Conservation (phyloP, 768 basidiomycete species). For the Kockovaella imperatae region DNA sequence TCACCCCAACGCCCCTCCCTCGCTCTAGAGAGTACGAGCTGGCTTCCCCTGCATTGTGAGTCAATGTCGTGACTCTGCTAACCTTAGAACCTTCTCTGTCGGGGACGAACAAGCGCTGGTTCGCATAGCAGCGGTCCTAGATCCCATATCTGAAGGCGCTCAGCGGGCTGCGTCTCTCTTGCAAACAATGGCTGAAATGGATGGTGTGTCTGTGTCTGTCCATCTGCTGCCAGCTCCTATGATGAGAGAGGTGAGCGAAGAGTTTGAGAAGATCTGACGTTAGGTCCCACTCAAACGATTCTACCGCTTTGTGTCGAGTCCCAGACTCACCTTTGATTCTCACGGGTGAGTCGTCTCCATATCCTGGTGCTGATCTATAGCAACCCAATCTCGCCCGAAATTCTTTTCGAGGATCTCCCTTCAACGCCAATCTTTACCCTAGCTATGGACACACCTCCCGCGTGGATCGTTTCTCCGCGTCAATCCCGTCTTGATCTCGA, state of each 20-base stretch:
- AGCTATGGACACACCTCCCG: conserved; percentile 78
- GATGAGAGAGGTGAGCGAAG: conserved; percentile 57
- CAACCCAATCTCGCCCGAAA: conserved; percentile 48
- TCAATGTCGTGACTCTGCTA: not conserved
- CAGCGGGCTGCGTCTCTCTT: conserved; percentile 49
- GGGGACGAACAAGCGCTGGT: conserved; percentile 65
- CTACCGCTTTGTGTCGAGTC: conserved; percentile 68
- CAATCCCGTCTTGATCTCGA: conserved; percentile 87
- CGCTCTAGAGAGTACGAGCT: conserved; percentile 56
- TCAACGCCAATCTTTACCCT: conserved; percentile 84
- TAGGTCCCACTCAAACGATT: conserved; percentile 87
- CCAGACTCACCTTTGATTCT: conserved; percentile 57
- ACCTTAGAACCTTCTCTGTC: conserved; percentile 56
- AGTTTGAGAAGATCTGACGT: not conserved
- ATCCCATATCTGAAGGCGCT: conserved; percentile 74
- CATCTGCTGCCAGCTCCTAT: conserved; percentile 62
- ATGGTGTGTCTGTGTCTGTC: conserved; percentile 55
- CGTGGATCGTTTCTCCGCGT: conserved; percentile 89
- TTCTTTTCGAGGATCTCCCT: conserved; percentile 66
- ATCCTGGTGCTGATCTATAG: not conserved
- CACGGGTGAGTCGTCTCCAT: conserved; percentile 54
- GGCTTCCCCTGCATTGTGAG: conserved; percentile 56
- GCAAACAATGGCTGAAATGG: conserved; percentile 38
- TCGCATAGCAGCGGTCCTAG: conserved; percentile 64
- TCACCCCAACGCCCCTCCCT: conserved; percentile 58